Percentiles rank a stretch among this genome's conserved stretches.
These are phyloP conservation scores for Beta macrorhiza DNA, from an alignment of 179 eudicot species.

Conservation along the genomic window DNA sequence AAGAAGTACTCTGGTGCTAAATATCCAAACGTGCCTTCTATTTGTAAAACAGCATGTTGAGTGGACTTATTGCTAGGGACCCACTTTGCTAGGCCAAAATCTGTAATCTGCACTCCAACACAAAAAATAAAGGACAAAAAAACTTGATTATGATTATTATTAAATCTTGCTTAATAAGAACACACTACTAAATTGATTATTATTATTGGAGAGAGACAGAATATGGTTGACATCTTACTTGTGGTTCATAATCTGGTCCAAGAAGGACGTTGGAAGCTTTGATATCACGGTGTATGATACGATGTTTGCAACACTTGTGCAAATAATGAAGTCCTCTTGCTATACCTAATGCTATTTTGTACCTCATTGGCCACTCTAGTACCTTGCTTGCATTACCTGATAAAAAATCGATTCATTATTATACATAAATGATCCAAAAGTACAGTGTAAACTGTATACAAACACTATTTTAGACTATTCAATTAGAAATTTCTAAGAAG, in stretches of 20 bases:
- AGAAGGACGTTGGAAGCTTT: constrained; percentile 92
- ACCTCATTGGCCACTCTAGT: constrained; percentile 66
- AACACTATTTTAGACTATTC: too few relatives aligned
- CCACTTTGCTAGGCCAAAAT: constrained; percentile 96
- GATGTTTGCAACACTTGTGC: constrained; percentile 87
- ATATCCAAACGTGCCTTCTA: constrained; percentile 97
- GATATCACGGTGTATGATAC: constrained; percentile 91
- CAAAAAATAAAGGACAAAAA: not conserved
- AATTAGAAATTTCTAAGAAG: too few relatives aligned
- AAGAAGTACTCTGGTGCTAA: constrained; percentile 93
- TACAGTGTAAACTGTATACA: too few relatives aligned
- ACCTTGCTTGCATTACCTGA: constrained; percentile 40
- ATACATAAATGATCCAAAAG: not conserved
- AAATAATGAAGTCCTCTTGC: constrained; percentile 86
- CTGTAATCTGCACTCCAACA: constrained; percentile 52
- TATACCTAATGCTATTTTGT: constrained; percentile 64
- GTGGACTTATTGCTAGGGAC: constrained; percentile 52
- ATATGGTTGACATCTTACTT: constrained; percentile 38
- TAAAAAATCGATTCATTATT: not conserved
- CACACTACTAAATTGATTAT: not conserved
- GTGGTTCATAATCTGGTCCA: constrained; percentile 76
- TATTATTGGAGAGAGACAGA: not conserved
- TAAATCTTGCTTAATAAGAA: not conserved
- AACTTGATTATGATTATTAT: not conserved
- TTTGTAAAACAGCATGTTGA: constrained; percentile 61